Evolutionary conservation across 345 rosid genomes (phyloP), one percentile per base, ranked within the genome.

Genomic region (Camelina laxa): DNA sequence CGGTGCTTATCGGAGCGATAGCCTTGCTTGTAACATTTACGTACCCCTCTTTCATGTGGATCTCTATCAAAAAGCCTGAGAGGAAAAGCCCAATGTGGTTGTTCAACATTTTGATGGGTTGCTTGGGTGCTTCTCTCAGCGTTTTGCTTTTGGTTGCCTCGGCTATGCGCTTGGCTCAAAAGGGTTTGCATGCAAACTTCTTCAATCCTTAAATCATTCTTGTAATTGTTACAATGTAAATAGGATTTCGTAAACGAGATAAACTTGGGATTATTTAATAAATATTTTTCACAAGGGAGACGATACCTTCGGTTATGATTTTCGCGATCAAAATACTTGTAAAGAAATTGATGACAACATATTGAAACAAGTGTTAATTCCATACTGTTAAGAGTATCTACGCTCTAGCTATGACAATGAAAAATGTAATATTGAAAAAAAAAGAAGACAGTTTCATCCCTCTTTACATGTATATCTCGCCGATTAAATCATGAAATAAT

Each of bases 31-130:
- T 87, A 58, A 89, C 95, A 36, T 75, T 82, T 39, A 83, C 90
- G 5, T 89, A 82, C 49, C 92, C 92, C 7, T 81, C 92, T 72
- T 87, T 89, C 70, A 89, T 87, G 90, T 89, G 92, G 90, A 65
- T 89, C 38, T 80, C 83, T 72, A 68, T 86, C 49, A 89, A 82
- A 73, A 76, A 77, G 36, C 88, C 95, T 0, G 80, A 78, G 62
- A 31, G 35, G 54, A 68, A 61, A n/a, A 65, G 88, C 30, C 70
- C 69, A 14, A 80, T 70, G 70, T 89, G 92, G 90, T 80, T 79
- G 51, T 63, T 88, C 16, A 86, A 88, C 67, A 81, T 89, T 87
- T 80, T 45, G 21, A 72, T 90, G 13, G 92, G 91, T n/a, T 19
- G 80, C 4, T 55, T 84, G 7, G 96, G 92, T 11, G 71, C 82